Conservation (phyloP, 306 rosid species). For the Vigna hirtella region DNA sequence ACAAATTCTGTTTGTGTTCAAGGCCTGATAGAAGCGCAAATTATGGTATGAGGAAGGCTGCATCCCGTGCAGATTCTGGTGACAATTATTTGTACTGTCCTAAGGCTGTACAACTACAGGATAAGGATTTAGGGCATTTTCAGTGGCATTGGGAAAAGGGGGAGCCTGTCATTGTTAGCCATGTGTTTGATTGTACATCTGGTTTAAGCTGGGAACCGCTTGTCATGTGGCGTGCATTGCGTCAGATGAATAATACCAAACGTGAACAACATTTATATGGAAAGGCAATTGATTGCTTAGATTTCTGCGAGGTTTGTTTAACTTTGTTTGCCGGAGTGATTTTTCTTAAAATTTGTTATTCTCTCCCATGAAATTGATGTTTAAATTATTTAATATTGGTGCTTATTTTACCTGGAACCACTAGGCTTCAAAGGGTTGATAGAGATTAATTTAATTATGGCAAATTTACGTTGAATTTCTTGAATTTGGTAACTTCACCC, state of each 20-base stretch:
- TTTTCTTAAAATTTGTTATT: slow-evolving; percentile 6
- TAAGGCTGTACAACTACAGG: slow-evolving; percentile 56
- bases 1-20: slow-evolving; percentile 57
- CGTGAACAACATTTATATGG: slow-evolving; percentile 55
- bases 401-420: neutral
- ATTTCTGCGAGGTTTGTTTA: slow-evolving; percentile 82
- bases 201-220: slow-evolving; percentile 96
- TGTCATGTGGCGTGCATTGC: slow-evolving; percentile 97
- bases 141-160: slow-evolving; percentile 87
- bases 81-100: slow-evolving; percentile 76
- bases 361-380: neutral
- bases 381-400: neutral
- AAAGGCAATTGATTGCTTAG: slow-evolving; percentile 82
- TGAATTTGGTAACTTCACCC: neutral
- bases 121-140: slow-evolving; percentile 68
- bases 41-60: slow-evolving; percentile 57
- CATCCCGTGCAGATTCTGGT: slow-evolving; percentile 64
- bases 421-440: neutral
- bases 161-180: slow-evolving; percentile 83
- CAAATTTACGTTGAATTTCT: neutral
- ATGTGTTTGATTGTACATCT: slow-evolving; percentile 71
- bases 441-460: slow-evolving; percentile 1
- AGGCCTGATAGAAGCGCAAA: slow-evolving; percentile 33
- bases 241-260: slow-evolving; percentile 56
- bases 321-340: neutral